Evolutionary conservation across 306 rosid species (phyloP).

Genomic region (Morella rubra): DNA sequence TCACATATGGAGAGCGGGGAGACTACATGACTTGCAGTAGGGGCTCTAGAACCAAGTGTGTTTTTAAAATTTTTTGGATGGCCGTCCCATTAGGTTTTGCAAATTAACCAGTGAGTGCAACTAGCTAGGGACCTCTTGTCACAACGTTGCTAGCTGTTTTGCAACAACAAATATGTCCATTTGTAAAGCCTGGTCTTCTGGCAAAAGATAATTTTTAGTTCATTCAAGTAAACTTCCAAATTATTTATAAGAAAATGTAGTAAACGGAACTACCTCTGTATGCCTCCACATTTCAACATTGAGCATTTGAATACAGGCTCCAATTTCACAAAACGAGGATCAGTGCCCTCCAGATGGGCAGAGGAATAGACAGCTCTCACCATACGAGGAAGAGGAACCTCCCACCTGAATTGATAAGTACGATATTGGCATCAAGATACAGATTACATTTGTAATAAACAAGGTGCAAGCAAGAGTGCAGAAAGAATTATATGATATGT

Average conservation of each 20-base stretch:
- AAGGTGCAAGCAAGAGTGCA: not conserved
- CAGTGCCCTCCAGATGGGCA: conserved; percentile 52
- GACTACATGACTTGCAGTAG: not conserved
- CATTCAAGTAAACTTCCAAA: not conserved
- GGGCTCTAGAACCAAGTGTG: not conserved
- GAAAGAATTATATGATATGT: not conserved
- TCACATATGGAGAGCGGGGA: not conserved
- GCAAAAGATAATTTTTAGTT: not conserved
- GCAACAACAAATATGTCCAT: not conserved
- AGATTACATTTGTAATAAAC: not conserved
- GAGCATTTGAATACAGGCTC: conserved; percentile 83
- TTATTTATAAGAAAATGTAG: not conserved
- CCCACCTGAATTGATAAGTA: conserved; percentile 71
- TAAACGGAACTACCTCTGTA: conserved; percentile 51
- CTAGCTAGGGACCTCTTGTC: not conserved
- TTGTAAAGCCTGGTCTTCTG: not conserved
- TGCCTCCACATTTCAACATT: conserved; percentile 54
- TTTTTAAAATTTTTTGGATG: not conserved
- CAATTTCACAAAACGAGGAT: conserved; percentile 87
- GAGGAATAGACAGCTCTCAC: conserved; percentile 53
- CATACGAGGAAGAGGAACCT: conserved; percentile 76
- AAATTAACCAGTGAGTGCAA: not conserved
- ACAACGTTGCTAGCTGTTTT: not conserved
- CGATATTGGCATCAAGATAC: conserved; percentile 25
- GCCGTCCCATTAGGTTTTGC: not conserved